Conservation (phyloP, 225 moss, liverwort and hornwort species). For the Neckera pumila region DNA sequence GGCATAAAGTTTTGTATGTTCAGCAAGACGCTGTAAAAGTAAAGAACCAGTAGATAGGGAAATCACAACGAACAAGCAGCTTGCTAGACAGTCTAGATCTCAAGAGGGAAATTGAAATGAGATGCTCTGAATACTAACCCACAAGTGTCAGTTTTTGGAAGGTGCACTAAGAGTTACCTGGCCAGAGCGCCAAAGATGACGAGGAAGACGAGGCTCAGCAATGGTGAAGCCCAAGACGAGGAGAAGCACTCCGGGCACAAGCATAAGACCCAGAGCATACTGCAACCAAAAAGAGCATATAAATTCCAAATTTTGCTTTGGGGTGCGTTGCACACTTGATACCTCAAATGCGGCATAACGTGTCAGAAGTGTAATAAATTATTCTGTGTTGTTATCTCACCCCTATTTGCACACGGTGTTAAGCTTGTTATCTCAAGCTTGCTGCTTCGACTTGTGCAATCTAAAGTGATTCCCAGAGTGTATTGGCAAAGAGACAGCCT, state of each 20-base stretch:
- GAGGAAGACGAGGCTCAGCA: slow-evolving; percentile 59
- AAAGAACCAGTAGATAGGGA: neutral
- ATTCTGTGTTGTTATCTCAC: neutral
- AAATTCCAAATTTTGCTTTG: neutral
- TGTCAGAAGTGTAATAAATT: neutral
- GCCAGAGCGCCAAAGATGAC: slow-evolving; percentile 46
- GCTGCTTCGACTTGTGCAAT: neutral
- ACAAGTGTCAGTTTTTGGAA: neutral
- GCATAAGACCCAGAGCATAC: slow-evolving; percentile 69
- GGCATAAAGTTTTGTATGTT: neutral
- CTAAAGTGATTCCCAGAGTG: neutral
- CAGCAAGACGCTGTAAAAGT: neutral
- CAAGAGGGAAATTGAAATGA: neutral
- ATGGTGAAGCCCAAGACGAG: slow-evolving; percentile 76
- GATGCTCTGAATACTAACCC: neutral
- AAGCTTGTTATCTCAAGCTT: neutral
- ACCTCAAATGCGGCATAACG: neutral
- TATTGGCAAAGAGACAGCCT: neutral
- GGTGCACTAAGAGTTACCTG: slow-evolving; percentile 28
- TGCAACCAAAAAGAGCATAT: slow-evolving; percentile 19
- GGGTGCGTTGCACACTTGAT: neutral
- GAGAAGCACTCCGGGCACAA: slow-evolving; percentile 72
- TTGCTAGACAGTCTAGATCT: neutral
- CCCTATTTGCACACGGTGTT: neutral
- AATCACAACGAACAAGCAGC: neutral